Conservation (phyloP, 306 rosid genomes). For the Quercus suber region DNA sequence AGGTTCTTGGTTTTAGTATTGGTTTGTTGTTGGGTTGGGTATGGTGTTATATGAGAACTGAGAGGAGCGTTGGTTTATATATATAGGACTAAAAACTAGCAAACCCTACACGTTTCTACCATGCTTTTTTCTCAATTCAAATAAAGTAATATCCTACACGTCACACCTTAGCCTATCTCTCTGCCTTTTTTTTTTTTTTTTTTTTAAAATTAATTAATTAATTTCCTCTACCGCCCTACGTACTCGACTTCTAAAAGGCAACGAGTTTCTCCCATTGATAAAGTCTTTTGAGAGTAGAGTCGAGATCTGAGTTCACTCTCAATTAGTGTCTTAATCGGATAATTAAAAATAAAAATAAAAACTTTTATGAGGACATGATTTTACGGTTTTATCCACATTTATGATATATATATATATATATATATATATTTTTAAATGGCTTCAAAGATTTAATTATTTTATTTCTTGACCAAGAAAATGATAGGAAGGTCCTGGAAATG, state of each 20-base stretch:
- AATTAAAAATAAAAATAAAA: too few relatives aligned
- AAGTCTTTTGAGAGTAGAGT: too few relatives aligned
- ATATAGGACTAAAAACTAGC: slow-evolving; percentile 9
- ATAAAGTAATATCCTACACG: neutral
- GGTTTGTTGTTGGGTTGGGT: neutral
- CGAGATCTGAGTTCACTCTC: too few relatives aligned
- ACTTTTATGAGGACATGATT: neutral
- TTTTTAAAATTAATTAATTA: too few relatives aligned
- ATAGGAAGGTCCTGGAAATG: neutral
- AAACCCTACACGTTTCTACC: slow-evolving; percentile 11
- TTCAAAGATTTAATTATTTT: neutral
- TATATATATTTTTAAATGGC: too few relatives aligned
- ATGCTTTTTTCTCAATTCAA: too few relatives aligned
- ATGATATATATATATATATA: neutral
- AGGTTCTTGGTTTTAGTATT: neutral
- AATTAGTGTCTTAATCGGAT: neutral
- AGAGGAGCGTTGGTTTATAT: neutral
- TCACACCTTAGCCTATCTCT: slow-evolving; percentile 15
- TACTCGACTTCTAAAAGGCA: fast-evolving
- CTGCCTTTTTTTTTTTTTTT: neutral
- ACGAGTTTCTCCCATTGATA: too few relatives aligned
- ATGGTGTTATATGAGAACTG: neutral
- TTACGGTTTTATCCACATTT: neutral
- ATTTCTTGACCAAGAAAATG: neutral
- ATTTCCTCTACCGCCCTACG: too few relatives aligned